Conservation (phyloP, 169 alveolate genomes). For the Plasmodium vivax region DNA sequence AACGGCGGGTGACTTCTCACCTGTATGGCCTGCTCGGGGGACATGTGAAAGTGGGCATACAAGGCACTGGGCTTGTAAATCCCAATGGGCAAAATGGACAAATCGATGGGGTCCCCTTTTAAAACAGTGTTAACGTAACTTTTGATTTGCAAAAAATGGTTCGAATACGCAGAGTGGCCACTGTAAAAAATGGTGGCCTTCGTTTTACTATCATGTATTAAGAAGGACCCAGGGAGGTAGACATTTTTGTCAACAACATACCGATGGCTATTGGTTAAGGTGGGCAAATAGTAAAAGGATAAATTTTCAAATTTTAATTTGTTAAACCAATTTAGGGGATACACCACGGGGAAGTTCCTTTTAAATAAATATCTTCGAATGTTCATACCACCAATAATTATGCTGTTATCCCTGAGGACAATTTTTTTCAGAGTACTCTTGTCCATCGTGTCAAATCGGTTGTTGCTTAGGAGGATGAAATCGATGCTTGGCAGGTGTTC, state of each 20-base stretch:
- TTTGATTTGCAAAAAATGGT: slow-evolving; percentile 61
- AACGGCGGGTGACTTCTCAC: neutral
- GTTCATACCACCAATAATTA: slow-evolving; percentile 71
- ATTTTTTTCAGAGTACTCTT: slow-evolving; percentile 33
- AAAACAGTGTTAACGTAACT: slow-evolving; percentile 33
- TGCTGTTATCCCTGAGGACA: slow-evolving; percentile 67
- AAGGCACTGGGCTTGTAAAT: slow-evolving; percentile 63
- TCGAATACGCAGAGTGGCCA: slow-evolving; percentile 74
- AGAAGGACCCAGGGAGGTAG: slow-evolving; percentile 73
- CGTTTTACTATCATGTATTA: slow-evolving; percentile 29
- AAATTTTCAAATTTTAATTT: slow-evolving; percentile 55
- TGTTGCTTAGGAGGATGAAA: slow-evolving; percentile 68
- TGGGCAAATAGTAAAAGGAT: slow-evolving; percentile 68
- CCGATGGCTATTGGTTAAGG: slow-evolving; percentile 62
- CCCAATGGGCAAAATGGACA: slow-evolving; percentile 71
- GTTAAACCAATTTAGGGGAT: slow-evolving; percentile 74
- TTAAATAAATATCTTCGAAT: slow-evolving; percentile 64
- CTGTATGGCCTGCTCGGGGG: slow-evolving; percentile 58
- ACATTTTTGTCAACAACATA: slow-evolving; percentile 56
- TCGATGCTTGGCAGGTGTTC: slow-evolving; percentile 69
- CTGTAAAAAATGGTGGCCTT: slow-evolving; percentile 67
- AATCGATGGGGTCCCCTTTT: slow-evolving; percentile 16
- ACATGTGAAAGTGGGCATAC: slow-evolving; percentile 65
- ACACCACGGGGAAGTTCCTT: slow-evolving; percentile 69
- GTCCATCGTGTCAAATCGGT: slow-evolving; percentile 74